Evolutionary conservation across 805 yeast genomes (phyloP).

Genomic region (Ogataea haglerorum): DNA sequence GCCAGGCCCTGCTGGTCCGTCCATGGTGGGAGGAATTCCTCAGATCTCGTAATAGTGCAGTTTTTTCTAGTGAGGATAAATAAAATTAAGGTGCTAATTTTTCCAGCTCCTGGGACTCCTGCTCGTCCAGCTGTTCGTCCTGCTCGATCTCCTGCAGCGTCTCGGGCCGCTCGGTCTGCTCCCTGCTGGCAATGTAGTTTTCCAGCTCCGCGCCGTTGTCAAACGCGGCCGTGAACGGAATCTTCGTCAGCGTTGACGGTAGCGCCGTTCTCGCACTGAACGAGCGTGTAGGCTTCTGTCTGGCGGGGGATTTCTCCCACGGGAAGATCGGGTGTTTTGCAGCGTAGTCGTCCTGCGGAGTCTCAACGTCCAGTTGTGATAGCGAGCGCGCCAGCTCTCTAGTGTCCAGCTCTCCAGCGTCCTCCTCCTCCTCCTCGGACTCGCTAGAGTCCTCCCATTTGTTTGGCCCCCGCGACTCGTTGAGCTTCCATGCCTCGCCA

Average conservation of each 20-base stretch:
- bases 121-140: constrained; percentile 16
- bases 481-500: constrained; percentile 35
- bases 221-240: constrained; percentile 16
- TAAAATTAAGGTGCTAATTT: not conserved
- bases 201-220: constrained; percentile 15
- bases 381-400: constrained; percentile 2
- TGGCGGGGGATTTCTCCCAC: constrained; percentile 28
- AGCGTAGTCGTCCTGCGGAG: constrained; percentile 21
- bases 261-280: constrained; percentile 14
- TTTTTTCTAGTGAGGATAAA: constrained; percentile 8
- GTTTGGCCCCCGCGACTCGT: constrained; percentile 23
- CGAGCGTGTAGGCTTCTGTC: constrained; percentile 18
- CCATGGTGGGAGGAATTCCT: constrained; percentile 12
- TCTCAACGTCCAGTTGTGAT: not conserved
- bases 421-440: constrained; percentile 23
- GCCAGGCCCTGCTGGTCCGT: constrained; percentile 4
- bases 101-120: constrained; percentile 8
- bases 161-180: constrained; percentile 2
- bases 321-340: constrained; percentile 34
- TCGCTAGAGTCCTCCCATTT: constrained; percentile 27
- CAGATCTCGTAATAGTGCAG: constrained; percentile 8
- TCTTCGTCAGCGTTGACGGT: constrained; percentile 1
- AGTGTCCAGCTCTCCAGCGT: not conserved
- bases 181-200: constrained; percentile 7
- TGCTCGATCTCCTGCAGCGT: constrained; percentile 4